Evolutionary conservation across 1,284 basidiomycete genomes (phyloP).

Genomic region (Ustilago tritici): DNA sequence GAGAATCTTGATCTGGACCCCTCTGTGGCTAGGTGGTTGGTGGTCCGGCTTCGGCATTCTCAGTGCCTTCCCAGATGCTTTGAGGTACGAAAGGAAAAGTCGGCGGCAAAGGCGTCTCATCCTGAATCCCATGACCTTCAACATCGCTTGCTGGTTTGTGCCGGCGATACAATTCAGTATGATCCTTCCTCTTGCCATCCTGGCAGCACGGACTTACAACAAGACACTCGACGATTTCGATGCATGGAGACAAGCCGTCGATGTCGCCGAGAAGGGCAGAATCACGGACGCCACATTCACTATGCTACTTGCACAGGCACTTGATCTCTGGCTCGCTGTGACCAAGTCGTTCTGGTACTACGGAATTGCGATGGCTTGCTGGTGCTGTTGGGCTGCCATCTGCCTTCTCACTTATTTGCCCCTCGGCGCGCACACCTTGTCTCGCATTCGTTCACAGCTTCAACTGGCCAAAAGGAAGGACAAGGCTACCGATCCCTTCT

Average conservation of each 20-base stretch:
- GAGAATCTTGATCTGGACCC: constrained; percentile 20
- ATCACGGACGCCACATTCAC: neutral
- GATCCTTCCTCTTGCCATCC: constrained; percentile 16
- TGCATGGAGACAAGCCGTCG: constrained; percentile 8
- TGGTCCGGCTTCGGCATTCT: constrained; percentile 26
- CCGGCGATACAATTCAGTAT: constrained; percentile 18
- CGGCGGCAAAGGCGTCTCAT: constrained; percentile 25
- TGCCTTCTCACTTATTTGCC: constrained; percentile 14
- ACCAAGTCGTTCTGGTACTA: constrained; percentile 31
- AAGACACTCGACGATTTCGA: constrained; percentile 4
- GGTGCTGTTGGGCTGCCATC: constrained; percentile 25
- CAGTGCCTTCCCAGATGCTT: constrained; percentile 40
- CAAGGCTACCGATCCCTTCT: neutral
- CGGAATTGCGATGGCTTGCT: constrained; percentile 16
- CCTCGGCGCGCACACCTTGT: constrained; percentile 31
- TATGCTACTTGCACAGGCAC: neutral
- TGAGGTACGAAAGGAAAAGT: constrained; percentile 23
- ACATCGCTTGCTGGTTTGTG: constrained; percentile 22
- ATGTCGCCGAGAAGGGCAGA: neutral
- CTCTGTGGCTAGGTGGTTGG: constrained; percentile 36
- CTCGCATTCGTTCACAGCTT: constrained; percentile 20
- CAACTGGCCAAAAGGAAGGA: constrained; percentile 4
- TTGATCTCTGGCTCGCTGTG: constrained; percentile 24
- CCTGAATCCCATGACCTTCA: constrained; percentile 28
- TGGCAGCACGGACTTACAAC: constrained; percentile 3